Evolutionary conservation across 2,329 filamentous ascomycete genomes (phyloP), one percentile per base, ranked within the genome.

Genomic region (Beauveria pseudobassiana): DNA sequence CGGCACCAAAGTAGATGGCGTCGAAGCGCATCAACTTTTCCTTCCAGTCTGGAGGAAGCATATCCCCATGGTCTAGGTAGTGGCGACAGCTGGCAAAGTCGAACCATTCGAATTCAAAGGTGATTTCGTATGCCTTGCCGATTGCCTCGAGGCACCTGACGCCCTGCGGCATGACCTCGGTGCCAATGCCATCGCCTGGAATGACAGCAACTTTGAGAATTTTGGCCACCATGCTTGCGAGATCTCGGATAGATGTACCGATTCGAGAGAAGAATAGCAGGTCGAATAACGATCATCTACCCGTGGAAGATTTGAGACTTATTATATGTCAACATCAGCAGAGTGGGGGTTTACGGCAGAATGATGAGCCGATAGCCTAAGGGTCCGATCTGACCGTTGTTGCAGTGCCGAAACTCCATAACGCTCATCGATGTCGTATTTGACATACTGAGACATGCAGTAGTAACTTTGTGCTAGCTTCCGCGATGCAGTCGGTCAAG

Each of bases 141-240:
- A 82, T 72, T 12, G 80, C 78, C 66, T 86, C 73, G 54, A 89
- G 76, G 10, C 85, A 86, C 30, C 78, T 75, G 5, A 89, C 82
- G 2, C 85, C 86, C 1, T 85, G 85, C 38, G 80, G 76, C 71
- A 88, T 83, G 12, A 90, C 87, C 71, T 90, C 87, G 1, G 81
- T 81, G 1, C 87, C 87, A 63, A 90, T 89, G 59, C 87, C 87
- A 68, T 90, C 87, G 8, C 84, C 87, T 0, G 86, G 85, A 60
- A 90, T 87, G 34, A 78, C 80, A n/a, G 86, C 86, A 64, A 88
- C 85, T 9, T 63, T 69, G 56, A 72, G 61, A 7, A 64, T 38
- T 49, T 69, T 69, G 2, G 45, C 10, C 8, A 65, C 78, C 64
- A 87, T 74, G 81, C 18, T 38, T 40, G 26, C 7, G 38, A 24